Evolutionary conservation across 805 yeast genomes (phyloP), one percentile per base, ranked within the genome.

Genomic region (Metschnikowia vanudenii): DNA sequence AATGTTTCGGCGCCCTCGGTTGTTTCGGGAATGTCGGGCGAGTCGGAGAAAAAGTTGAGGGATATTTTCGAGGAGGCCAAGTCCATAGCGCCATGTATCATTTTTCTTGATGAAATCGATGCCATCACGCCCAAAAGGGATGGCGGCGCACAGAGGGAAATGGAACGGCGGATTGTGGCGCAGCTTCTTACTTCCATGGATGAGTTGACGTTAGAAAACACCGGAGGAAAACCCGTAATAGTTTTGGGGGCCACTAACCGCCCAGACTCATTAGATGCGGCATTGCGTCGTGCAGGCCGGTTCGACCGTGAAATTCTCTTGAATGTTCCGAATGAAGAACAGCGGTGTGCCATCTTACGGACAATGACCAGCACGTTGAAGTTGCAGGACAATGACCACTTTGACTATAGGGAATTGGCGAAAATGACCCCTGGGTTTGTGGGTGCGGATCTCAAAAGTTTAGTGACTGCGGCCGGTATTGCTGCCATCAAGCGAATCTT

Each of bases 1-100:
- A 84, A 86, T 37, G 76, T 94, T 1, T 86, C 96, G 22, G 98
- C 99, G 0, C 99, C 99, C 1, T 85, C 96, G 2, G 88, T 94
- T 8, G 98, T 94, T 0, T 88, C 96, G 51, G 99, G 99, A 4
- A 94, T 94, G 98, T 88, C 96, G n/a, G 99, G 99, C 36, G 99
- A 94, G 64, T 82, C 92, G 52, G 99, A 94, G 64, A 94, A 94
- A 72, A 91, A 92, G 61, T 74, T 94, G 18, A 76, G 99, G 51
- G 98, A 94, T 49, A 73, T 92, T 32, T 92, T 92, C 60, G 97
- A 90, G 32, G 98, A 94, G 61, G 99, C 99, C 3, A 85, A 84
- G 58, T 58, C 77, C 3, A 61, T 89, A 45, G 99, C 99, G 0
- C 99, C 99, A 8, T 91, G 97, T 65, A 69, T 94, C 24, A 78